Evolutionary conservation across 805 yeast genomes (phyloP).

Genomic region (Kodamaea leandrae): DNA sequence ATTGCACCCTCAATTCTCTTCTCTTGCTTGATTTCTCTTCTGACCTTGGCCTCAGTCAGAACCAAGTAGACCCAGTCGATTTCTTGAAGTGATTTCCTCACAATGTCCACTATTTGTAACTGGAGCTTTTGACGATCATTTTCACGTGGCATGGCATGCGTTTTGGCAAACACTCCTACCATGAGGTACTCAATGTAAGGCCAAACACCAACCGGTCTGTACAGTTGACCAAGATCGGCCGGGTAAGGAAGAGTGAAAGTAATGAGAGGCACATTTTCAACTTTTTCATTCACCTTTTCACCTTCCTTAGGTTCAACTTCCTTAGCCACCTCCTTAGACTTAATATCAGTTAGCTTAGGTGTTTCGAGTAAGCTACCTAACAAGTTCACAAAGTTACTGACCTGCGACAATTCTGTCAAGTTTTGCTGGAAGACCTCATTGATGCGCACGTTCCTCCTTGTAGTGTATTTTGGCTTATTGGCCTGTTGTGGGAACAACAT

Average conservation of each 20-base stretch:
- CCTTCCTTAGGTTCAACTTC: background rate
- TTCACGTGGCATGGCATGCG: constrained; percentile 35
- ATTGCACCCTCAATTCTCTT: too few species aligned
- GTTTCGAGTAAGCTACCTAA: constrained; percentile 16
- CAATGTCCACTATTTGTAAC: constrained; percentile 48
- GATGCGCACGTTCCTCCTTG: constrained; percentile 17
- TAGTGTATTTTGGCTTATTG: constrained; percentile 18
- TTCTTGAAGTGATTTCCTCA: constrained; percentile 37
- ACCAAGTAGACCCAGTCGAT: constrained; percentile 46
- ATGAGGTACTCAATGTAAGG: constrained; percentile 75
- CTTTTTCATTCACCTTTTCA: background rate
- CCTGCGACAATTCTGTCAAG: constrained; percentile 47
- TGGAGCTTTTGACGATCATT: constrained; percentile 48
- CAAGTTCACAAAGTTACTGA: constrained; percentile 66
- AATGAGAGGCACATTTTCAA: background rate
- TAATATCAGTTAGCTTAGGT: background rate
- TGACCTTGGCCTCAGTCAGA: constrained; percentile 37
- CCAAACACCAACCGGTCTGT: constrained; percentile 65
- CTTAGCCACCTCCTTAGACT: background rate
- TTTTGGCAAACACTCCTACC: constrained; percentile 60
- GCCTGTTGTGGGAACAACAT: constrained; percentile 10
- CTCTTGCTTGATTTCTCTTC: constrained; percentile 1
- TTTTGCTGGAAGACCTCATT: constrained; percentile 32
- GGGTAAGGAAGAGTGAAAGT: constrained; percentile 54
- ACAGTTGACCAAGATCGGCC: constrained; percentile 54